Evolutionary conservation across 164 flowering plant genomes (phyloP).

Genomic region (Aristolochia contorta): DNA sequence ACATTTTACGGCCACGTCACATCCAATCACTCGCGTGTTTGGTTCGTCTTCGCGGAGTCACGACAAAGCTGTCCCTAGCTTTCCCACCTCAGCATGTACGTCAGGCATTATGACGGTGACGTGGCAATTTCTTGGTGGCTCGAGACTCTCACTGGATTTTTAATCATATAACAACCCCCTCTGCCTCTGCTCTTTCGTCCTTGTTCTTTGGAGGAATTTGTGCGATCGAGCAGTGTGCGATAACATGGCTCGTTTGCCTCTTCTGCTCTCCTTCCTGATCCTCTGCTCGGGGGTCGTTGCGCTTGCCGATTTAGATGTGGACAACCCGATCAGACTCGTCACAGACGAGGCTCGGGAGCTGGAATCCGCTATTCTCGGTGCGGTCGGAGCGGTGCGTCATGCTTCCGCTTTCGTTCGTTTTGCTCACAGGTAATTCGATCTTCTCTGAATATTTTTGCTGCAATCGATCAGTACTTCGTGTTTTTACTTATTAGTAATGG

Average conservation of each 20-base stretch:
- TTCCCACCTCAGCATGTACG: constrained; percentile 7
- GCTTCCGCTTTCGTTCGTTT: constrained; percentile 81
- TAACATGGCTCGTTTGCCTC: constrained; percentile 4
- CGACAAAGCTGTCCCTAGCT: not conserved
- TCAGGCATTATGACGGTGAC: not conserved
- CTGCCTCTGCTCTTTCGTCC: not conserved
- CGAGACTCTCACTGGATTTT: not conserved
- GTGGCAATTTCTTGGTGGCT: not conserved
- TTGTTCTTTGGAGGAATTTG: not conserved
- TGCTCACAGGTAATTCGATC: constrained; percentile 49
- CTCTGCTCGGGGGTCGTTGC: constrained; percentile 25
- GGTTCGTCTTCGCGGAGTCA: too few relatives aligned
- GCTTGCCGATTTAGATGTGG: constrained; percentile 24
- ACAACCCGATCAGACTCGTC: constrained; percentile 70
- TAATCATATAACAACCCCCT: constrained; percentile 17
- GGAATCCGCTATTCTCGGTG: constrained; percentile 34
- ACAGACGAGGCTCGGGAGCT: constrained; percentile 53
- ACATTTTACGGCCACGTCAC: too few relatives aligned
- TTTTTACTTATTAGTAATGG: too few relatives aligned
- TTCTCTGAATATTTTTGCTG: not conserved
- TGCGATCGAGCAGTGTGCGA: not conserved
- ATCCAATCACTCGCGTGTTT: too few relatives aligned
- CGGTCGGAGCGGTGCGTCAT: constrained; percentile 55
- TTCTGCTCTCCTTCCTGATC: constrained; percentile 13
- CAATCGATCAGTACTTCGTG: not conserved